Evolutionary conservation across 108 stramenopile genomes (phyloP), one percentile per base, ranked within the genome.

Genomic region (Cyclotella atomus): DNA sequence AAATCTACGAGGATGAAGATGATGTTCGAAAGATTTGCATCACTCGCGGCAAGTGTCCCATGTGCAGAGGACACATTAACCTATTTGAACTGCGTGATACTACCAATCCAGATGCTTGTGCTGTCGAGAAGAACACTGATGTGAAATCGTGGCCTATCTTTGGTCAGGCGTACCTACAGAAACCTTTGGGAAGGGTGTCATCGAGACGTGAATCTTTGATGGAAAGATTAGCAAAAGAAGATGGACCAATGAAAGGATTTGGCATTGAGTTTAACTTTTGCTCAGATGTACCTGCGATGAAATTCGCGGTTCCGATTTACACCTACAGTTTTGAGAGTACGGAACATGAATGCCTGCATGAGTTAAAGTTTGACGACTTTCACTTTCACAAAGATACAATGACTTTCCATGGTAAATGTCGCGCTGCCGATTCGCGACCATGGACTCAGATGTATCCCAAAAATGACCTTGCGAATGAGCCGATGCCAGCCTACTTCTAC

Each of bases 311-410:
- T 21, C 61, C 59, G n/a, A 30, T 68, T 54, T 34, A 14, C 24
- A 17, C n/a, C 17, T 17, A 17, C 3, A 32, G 23, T 25, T 16
- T 17, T 3, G 67, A 36, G 3, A 29, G 17, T 23, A 16, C 23
- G 27, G 38, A 54, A 15, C n/a, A 15, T 29, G 59, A 61, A 28
- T 19, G 29, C 9, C 38, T 41, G 52, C 43, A 32, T 28, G n/a
- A n/a, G 21, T 23, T 63, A 43, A 29, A 61, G 2, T 75, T 76
- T 32, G 33, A 75, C 16, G 2, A 15, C 20, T 80, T 41, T 59
- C 85, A 85, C 59, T 90, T 85, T 49, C 85, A 88, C 69, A 43
- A 67, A 43, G n/a, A 44, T 17, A 83, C 82, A 10, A 68, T 79
- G 57, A 88, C 83, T 10, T 91, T 87, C 70, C 86, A 84, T 54